These are phyloP conservation scores for Neocucurbitaria cava DNA, from an alignment of 2,329 filamentous ascomycete species.

Conservation along the genomic window DNA sequence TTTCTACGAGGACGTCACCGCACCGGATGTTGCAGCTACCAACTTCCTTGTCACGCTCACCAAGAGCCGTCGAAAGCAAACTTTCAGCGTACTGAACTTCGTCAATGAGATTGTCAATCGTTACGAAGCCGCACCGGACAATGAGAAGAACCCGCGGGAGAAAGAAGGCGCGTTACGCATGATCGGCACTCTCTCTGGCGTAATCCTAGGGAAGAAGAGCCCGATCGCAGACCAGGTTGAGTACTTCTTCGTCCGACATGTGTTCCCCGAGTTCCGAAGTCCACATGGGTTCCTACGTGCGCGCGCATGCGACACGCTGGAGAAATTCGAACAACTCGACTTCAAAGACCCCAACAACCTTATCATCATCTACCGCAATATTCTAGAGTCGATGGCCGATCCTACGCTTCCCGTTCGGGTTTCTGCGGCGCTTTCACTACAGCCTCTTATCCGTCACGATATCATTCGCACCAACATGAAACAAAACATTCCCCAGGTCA, in stretches of 20 bases:
- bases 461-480: conserved; percentile 95
- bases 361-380: conserved; percentile 94
- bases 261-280: conserved; percentile 97
- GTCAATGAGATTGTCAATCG: conserved; percentile 94
- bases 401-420: conserved; percentile 91
- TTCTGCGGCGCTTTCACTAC: conserved; percentile 89
- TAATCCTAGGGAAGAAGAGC: conserved; percentile 97
- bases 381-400: conserved; percentile 96
- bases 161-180: conserved; percentile 97
- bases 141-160: conserved; percentile 90
- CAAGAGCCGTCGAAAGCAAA: conserved; percentile 93
- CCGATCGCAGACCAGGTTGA: conserved; percentile 97
- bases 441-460: conserved; percentile 94
- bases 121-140: conserved; percentile 83
- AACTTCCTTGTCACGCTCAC: conserved; percentile 96
- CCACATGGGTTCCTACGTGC: conserved; percentile 90
- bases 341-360: conserved; percentile 97
- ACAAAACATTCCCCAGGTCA: conserved; percentile 96
- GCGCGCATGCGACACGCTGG: conserved; percentile 93
- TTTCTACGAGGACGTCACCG: conserved; percentile 95
- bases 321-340: conserved; percentile 96
- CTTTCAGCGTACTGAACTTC: conserved; percentile 91
- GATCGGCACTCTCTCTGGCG: conserved; percentile 93
- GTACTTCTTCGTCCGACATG: conserved; percentile 97
- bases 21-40: conserved; percentile 92